Base-by-base conservation (phyloP, 1,284 basidiomycete species). In the Vanrija sp. region DNA sequence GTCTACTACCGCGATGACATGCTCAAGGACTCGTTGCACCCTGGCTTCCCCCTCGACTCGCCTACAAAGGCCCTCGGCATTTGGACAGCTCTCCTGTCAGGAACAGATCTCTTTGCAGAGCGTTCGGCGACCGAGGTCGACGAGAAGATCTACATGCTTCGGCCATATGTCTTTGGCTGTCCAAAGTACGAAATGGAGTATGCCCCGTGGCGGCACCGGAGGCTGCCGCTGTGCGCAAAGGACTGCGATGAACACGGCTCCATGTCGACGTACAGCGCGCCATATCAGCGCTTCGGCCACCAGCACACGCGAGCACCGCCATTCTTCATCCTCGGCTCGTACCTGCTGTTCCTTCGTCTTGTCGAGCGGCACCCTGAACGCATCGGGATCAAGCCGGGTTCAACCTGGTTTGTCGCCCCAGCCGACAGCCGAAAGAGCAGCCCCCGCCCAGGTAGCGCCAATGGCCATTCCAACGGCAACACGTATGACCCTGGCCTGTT, bases 131-230 rank as follows among this genome's bases (percentile, higher is more conserved):
- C 69, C 14, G 77, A 79, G 47, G 69, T 77, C n/a, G 78, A 79
- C 50, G 76, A 80, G 56, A 76, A 77, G 60, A 74, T 80, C 53
- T 81, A 79, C 57, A 74, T 80, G 20, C 65, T 80, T 18, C 71
- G 79, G 15, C 80, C 80, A 0, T 81, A 75, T 54, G 78, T 80
- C 14, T 80, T 81, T 61, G 79, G 78, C 0, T 77, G 76, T 19
- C 78, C 79, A 10, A 64, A 76, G 68, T 81, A 79, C 59, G 75
- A 79, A 38, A 68, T 78, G 9, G 75, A 64, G 44, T 71, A 76
- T 54, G 78, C 75, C 0, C 77, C 78, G 0, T 81, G 78, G 78
- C 71, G 72, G 16, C 63, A 75, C 55, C 67, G 66, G 9, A 48
- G 55, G 6, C 61, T 79, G 6, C 77, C 77, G 0, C 58, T 76